These are phyloP conservation scores for Striga hermonthica DNA, from an alignment of 305 asterid genomes.

Conservation along the genomic window DNA sequence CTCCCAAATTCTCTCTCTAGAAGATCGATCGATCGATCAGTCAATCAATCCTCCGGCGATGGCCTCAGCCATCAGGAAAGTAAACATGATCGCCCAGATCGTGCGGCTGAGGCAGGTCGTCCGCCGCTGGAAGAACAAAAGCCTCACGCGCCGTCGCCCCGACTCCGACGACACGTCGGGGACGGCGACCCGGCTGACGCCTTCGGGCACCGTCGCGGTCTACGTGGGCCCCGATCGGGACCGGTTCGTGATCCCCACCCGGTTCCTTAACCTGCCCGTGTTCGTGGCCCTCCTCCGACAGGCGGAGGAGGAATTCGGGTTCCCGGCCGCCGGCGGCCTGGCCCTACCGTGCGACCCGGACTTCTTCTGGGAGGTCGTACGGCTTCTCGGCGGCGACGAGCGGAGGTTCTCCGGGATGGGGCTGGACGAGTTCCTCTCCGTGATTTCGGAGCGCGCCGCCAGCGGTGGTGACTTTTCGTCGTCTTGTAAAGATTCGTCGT, in stretches of 20 bases:
- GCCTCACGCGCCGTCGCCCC: conserved; percentile 41
- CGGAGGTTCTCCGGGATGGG: conserved; percentile 39
- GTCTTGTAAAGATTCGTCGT: conserved; percentile 29
- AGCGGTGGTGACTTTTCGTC: conserved; percentile 10
- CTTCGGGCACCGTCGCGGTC: conserved; percentile 48
- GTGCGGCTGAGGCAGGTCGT: conserved; percentile 46
- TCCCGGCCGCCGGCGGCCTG: conserved; percentile 43
- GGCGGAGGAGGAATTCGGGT: conserved; percentile 70
- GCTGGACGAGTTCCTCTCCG: conserved; percentile 41
- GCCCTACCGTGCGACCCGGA: conserved; percentile 46
- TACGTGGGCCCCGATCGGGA: conserved; percentile 45
- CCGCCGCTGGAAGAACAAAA: conserved; percentile 56
- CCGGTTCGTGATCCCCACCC: conserved; percentile 57
- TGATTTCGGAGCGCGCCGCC: conserved; percentile 23
- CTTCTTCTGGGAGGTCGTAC: conserved; percentile 38
- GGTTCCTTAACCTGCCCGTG: conserved; percentile 50
- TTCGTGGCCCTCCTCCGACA: conserved; percentile 45
- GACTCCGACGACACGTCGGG: conserved; percentile 30
- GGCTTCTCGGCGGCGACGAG: conserved; percentile 46
- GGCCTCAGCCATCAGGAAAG: conserved; percentile 36
- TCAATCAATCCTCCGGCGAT: neutral
- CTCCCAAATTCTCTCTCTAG: neutral
- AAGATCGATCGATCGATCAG: neutral
- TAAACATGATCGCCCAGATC: conserved; percentile 43
- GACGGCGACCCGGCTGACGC: conserved; percentile 35